Percentiles rank a stretch among this genome's conserved stretches.
Evolutionary conservation across 2,329 filamentous ascomycete species (phyloP).

Genomic region (Fusarium miscanthi): DNA sequence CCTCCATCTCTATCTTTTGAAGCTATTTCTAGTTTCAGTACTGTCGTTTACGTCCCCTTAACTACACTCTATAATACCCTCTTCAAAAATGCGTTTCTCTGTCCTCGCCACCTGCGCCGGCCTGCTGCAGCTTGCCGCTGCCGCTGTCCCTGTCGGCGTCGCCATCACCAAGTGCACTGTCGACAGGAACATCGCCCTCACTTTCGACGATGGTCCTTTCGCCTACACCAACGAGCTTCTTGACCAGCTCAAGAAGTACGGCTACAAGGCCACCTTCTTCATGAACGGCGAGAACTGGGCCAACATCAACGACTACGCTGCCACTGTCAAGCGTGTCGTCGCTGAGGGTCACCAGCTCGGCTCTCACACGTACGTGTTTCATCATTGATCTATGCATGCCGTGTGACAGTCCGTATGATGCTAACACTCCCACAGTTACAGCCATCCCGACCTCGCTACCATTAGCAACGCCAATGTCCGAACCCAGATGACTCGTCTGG

Average conservation of each 20-base stretch:
- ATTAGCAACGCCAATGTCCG: conserved; percentile 41
- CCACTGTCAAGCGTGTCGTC: conserved; percentile 53
- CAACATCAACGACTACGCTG: conserved; percentile 36
- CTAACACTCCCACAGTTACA: conserved; percentile 52
- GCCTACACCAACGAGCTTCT: conserved; percentile 29
- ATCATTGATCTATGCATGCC: neutral
- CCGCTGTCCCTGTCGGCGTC: conserved; percentile 18
- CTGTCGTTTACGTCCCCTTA: conserved; percentile 11
- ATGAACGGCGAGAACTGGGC: conserved; percentile 42
- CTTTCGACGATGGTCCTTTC: conserved; percentile 26
- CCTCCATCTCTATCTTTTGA: conserved; percentile 12
- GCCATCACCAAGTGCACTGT: conserved; percentile 25
- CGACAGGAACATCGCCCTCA: conserved; percentile 27
- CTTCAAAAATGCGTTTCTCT: conserved; percentile 19
- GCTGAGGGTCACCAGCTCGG: conserved; percentile 65
- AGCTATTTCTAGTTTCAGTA: conserved; percentile 14
- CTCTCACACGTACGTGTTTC: conserved; percentile 45
- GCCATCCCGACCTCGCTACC: conserved; percentile 51
- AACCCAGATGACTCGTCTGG: conserved; percentile 51
- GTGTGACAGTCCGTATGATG: neutral
- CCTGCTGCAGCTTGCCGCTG: conserved; percentile 19
- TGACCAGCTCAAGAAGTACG: conserved; percentile 28
- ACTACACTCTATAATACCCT: neutral
- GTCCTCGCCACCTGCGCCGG: conserved; percentile 23
- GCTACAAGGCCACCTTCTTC: conserved; percentile 37